Conservation (phyloP, 805 yeast species). For the Saccharomycopsis guyanensis region DNA sequence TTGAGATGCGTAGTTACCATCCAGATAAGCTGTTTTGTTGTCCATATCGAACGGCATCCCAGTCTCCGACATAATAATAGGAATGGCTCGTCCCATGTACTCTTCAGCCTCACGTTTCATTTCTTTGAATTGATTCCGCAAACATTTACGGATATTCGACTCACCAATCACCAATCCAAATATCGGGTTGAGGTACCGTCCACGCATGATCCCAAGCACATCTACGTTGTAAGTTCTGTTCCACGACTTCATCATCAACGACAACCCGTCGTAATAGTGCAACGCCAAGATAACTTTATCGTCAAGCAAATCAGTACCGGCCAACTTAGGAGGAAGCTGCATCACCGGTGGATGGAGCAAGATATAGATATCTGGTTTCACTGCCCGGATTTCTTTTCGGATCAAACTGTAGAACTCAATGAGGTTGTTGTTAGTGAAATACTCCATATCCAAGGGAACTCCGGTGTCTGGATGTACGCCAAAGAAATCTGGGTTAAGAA, state of each 20-base stretch:
- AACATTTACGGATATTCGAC: constrained; percentile 60
- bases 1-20: constrained; percentile 67
- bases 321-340: constrained; percentile 63
- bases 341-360: constrained; percentile 79
- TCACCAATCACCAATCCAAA: constrained; percentile 80
- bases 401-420: constrained; percentile 51
- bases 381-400: constrained; percentile 39
- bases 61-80: constrained; percentile 83
- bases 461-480: constrained; percentile 32
- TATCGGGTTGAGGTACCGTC: constrained; percentile 62
- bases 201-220: constrained; percentile 80
- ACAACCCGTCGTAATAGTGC: constrained; percentile 93
- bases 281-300: constrained; percentile 67
- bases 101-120: constrained; percentile 57
- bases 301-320: constrained; percentile 45
- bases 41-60: constrained; percentile 98
- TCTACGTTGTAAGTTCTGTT: constrained; percentile 75
- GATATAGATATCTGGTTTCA: constrained; percentile 41
- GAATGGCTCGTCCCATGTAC: constrained; percentile 54
- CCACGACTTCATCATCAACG: constrained; percentile 90
- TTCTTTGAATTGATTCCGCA: constrained; percentile 59
- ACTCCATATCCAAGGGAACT: constrained; percentile 37
- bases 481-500: constrained; percentile 49
- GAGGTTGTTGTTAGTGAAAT: constrained; percentile 59
- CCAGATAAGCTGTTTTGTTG: constrained; percentile 56